Evolutionary conservation across 345 rosid genomes (phyloP).

Genomic region (Euclidium syriacum): DNA sequence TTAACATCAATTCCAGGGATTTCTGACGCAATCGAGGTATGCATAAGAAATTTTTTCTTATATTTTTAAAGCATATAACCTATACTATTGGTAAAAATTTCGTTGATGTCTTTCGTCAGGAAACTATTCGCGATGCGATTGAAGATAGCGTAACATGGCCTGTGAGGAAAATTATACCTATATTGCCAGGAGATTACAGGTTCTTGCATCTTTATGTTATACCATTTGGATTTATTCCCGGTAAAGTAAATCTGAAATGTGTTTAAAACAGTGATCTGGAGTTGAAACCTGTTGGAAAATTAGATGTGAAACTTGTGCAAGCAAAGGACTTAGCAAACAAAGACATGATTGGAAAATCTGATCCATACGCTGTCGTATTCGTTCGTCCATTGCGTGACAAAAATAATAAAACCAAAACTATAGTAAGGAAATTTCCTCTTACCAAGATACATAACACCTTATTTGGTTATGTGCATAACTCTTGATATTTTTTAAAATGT

Average conservation of each 20-base stretch:
- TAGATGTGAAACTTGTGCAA: constrained; percentile 91
- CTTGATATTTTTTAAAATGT: constrained; percentile 3
- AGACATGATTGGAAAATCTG: constrained; percentile 89
- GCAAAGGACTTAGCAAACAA: constrained; percentile 79
- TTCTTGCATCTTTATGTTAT: constrained; percentile 12
- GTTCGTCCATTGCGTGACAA: constrained; percentile 70
- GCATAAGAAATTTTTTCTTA: constrained; percentile 6
- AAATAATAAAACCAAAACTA: constrained; percentile 69
- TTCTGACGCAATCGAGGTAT: constrained; percentile 81
- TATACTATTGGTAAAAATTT: not conserved
- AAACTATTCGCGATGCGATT: constrained; percentile 69
- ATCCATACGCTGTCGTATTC: constrained; percentile 73
- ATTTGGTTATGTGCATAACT: not conserved
- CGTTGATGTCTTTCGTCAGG: constrained; percentile 37
- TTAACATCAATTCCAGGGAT: constrained; percentile 77
- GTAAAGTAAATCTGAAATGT: not conserved
- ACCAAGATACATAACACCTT: not conserved
- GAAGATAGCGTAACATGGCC: constrained; percentile 97
- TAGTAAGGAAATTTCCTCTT: constrained; percentile 40
- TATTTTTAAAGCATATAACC: not conserved
- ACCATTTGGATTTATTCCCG: not conserved
- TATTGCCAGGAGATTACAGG: constrained; percentile 96
- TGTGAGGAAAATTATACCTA: constrained; percentile 65
- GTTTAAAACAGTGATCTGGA: constrained; percentile 57
- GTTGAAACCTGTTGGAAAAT: constrained; percentile 77